These are phyloP conservation scores for Blastobotrys proliferans DNA, from an alignment of 1,139 yeast species.

Conservation along the genomic window DNA sequence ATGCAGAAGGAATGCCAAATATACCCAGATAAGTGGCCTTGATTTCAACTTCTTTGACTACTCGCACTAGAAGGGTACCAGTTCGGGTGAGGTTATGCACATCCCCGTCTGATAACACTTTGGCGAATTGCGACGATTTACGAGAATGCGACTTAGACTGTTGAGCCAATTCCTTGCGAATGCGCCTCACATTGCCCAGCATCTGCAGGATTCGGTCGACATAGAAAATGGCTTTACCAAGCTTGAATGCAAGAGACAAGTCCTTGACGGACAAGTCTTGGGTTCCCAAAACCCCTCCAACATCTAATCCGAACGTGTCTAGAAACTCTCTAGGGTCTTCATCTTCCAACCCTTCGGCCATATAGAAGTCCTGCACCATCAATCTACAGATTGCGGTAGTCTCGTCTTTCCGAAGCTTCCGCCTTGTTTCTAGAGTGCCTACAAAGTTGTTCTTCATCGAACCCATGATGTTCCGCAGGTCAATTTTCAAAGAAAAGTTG, in stretches of 20 bases:
- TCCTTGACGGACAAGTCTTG: constrained; percentile 33
- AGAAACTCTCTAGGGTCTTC: constrained; percentile 32
- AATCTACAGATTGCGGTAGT: constrained; percentile 29
- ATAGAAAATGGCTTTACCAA: constrained; percentile 27
- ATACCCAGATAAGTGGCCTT: constrained; percentile 31
- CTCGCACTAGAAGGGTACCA: constrained; percentile 32
- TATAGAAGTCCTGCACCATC: constrained; percentile 29
- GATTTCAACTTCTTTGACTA: constrained; percentile 36
- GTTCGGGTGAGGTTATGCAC: constrained; percentile 24
- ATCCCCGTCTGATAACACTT: constrained; percentile 18
- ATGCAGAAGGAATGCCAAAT: constrained; percentile 14
- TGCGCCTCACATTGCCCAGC: constrained; percentile 14
- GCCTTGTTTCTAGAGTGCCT: constrained; percentile 34
- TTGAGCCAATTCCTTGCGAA: constrained; percentile 15
- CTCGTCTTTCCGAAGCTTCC: constrained; percentile 29
- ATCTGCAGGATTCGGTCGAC: constrained; percentile 23
- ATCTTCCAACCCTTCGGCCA: constrained; percentile 27
- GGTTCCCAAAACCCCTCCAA: constrained; percentile 34
- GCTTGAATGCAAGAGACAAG: constrained; percentile 31
- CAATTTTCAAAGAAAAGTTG: constrained; percentile 28
- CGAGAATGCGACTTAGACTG: not conserved
- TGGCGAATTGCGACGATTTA: not conserved
- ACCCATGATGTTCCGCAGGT: constrained; percentile 23
- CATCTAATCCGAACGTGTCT: constrained; percentile 31
- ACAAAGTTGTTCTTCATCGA: constrained; percentile 25